Evolutionary conservation across 306 rosid genomes (phyloP).

Genomic region (Vigna angularis): DNA sequence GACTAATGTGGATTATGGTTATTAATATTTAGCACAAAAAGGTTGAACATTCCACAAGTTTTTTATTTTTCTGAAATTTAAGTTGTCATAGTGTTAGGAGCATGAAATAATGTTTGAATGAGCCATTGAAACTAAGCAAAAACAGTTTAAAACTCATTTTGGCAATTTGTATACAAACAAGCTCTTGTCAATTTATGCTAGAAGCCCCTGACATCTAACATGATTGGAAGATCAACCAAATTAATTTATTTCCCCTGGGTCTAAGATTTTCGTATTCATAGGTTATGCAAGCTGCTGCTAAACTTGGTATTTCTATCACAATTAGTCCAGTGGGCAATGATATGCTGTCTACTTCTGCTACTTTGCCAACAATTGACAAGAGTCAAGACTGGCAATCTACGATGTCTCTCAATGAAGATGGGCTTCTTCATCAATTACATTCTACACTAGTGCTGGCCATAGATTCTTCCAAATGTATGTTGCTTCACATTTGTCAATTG

Average conservation of each 20-base stretch:
- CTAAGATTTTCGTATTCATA: slow-evolving; percentile 46
- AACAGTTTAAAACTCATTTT: slow-evolving; percentile 12
- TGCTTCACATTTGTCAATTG: slow-evolving; percentile 32
- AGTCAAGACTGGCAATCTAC: slow-evolving; percentile 87
- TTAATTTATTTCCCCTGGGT: slow-evolving; percentile 16
- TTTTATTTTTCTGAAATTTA: slow-evolving; percentile 28
- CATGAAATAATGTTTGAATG: slow-evolving; percentile 6
- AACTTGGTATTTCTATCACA: slow-evolving; percentile 78
- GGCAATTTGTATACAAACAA: not conserved
- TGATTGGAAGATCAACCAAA: slow-evolving; percentile 29
- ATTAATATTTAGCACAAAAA: not conserved
- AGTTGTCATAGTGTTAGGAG: slow-evolving; percentile 5
- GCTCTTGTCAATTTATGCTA: slow-evolving; percentile 25
- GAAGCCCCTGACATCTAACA: slow-evolving; percentile 33
- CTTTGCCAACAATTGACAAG: slow-evolving; percentile 66
- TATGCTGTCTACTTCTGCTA: slow-evolving; percentile 52
- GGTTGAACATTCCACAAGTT: slow-evolving; percentile 16
- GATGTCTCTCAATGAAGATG: slow-evolving; percentile 82
- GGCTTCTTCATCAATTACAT: slow-evolving; percentile 83
- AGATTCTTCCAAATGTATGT: slow-evolving; percentile 75
- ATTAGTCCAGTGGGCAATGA: slow-evolving; percentile 80
- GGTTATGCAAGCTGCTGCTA: slow-evolving; percentile 88
- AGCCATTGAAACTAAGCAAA: slow-evolving; percentile 24
- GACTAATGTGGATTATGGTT: slow-evolving; percentile 23
- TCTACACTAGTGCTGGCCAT: slow-evolving; percentile 80